Conservation (phyloP, 2,329 filamentous ascomycete species). For the Colletotrichum sp. region DNA sequence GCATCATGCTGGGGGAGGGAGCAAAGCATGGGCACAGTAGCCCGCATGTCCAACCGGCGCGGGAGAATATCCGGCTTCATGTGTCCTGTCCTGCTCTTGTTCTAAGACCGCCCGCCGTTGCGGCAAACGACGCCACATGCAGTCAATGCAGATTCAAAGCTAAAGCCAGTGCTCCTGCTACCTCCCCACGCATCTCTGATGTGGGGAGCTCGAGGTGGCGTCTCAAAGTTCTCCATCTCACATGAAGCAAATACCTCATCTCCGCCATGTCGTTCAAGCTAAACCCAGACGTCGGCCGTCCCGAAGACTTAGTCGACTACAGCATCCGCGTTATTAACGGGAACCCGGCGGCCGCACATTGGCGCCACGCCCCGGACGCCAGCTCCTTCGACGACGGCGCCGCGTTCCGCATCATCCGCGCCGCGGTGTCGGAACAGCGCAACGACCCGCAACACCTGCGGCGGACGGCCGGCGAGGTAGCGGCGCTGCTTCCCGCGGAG, state of each 20-base stretch:
- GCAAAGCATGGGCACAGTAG: neutral
- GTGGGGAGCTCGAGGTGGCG: neutral
- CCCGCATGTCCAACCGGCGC: neutral
- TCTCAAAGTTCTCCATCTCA: neutral
- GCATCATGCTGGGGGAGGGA: neutral
- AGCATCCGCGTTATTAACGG: neutral
- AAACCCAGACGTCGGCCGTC: neutral
- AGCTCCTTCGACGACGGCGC: neutral
- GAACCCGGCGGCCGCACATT: neutral
- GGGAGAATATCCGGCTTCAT: neutral
- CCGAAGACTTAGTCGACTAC: neutral
- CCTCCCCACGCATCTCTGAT: neutral
- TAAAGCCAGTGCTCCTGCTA: neutral
- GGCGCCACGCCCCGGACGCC: neutral
- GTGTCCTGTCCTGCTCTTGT: neutral
- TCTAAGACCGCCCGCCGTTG: neutral
- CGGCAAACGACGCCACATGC: neutral
- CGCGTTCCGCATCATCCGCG: neutral
- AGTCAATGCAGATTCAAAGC: neutral
- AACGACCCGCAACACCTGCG: slow-evolving; percentile 1
- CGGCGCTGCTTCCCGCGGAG: neutral
- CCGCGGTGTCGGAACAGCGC: neutral
- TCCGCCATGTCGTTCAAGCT: neutral
- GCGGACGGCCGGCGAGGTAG: neutral
- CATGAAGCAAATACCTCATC: too few relatives aligned